These are phyloP conservation scores for Lactarius tabidus DNA, from an alignment of 768 basidiomycete genomes.

Conservation along the genomic window DNA sequence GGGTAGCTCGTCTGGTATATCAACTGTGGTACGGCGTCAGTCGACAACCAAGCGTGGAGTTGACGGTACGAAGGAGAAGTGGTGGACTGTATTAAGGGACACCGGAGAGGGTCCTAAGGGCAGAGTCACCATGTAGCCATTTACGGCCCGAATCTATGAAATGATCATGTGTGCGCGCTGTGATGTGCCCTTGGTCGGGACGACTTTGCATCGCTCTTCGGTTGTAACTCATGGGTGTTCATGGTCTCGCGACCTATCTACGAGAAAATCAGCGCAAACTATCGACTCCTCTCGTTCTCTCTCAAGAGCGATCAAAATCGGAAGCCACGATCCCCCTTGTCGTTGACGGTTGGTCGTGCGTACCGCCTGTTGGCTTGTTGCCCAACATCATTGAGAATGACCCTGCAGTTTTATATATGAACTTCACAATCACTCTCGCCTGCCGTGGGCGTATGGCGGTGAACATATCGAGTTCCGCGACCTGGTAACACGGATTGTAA, in stretches of 20 bases:
- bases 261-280: constrained; percentile 43
- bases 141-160: background rate
- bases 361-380: constrained; percentile 27
- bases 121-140: background rate
- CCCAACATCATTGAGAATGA: constrained; percentile 11
- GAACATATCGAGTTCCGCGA: constrained; percentile 59
- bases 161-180: background rate
- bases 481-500: constrained; percentile 48
- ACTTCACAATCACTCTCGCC: constrained; percentile 51
- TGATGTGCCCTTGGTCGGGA: background rate
- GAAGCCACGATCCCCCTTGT: constrained; percentile 46
- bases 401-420: constrained; percentile 67
- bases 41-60: background rate
- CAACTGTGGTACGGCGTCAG: constrained; percentile 16
- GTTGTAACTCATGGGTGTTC: constrained; percentile 42
- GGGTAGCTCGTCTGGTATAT: constrained; percentile 25
- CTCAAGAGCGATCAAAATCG: constrained; percentile 12
- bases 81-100: constrained; percentile 21
- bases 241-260: constrained; percentile 50
- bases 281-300: constrained; percentile 37
- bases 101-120: constrained; percentile 14
- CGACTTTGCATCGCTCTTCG: background rate
- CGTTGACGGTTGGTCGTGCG: constrained; percentile 87
- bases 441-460: constrained; percentile 86
- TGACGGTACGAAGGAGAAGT: constrained; percentile 1